Base-by-base conservation (phyloP, 371 early-diverging fungal genomes). In the Mortierella sp. region DNA sequence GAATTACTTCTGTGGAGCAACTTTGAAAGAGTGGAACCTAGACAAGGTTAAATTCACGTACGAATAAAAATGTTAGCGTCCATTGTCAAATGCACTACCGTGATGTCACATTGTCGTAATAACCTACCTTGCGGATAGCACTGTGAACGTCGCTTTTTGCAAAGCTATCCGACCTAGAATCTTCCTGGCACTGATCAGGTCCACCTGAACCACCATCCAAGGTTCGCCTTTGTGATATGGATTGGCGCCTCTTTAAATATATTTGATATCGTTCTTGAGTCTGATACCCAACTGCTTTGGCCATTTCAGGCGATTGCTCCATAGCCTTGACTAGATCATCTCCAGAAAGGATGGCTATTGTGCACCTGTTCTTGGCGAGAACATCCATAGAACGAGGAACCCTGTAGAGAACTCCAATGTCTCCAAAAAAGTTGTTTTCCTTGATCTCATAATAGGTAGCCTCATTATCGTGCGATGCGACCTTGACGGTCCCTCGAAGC, bases 341-440 rank as follows among this genome's bases (percentile, higher is more conserved):
- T 2, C 90, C 86, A 1, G 91, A 90, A 9, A 96, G 78, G 1
- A 85, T 86, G 9, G 91, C 93, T 0, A 95, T 87, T 12, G 91
- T 86, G 67, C 94, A 93, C 52, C 89, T 90, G n/a, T 88, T 88
- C 45, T 88, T 87, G 22, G 94, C 92, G 32, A 92, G 78, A 1
- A 97, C 95, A 20, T 92, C 94, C 40, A 96, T 96, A 16, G 96
- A 94, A 10, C 97, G 87, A 6, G 92, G 88, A 59, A 94, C 89
- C 20, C 93, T 89, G 73, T 93, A 95, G 3, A 96, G 84, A 6
- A 96, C 90, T 0, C 95, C 96, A 35, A 97, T 94, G 72, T 97
- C 97, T 11, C 92, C 92, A 73, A 91, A 90, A 68, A 92, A 94
- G n/a, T 89, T 86, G 54, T 94, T 94, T 61, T 88, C 86, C 0